Percentiles rank a stretch among this genome's conserved stretches.
These are phyloP conservation scores for Trichosporon sp. DNA, from an alignment of 1,284 basidiomycete species.

Conservation along the genomic window DNA sequence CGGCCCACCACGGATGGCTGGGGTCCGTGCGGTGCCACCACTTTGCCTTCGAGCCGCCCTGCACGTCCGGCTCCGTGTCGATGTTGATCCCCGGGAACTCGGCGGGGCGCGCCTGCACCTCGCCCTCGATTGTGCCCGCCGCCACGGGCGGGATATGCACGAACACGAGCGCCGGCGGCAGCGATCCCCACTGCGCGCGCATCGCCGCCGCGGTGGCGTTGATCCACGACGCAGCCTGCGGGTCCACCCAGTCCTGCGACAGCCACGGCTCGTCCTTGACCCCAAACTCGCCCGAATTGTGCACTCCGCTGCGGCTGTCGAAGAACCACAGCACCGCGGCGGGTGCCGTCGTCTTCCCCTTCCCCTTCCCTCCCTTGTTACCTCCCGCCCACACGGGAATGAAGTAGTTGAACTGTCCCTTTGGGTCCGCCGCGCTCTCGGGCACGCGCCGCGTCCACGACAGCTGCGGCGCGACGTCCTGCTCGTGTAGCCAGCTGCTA, in stretches of 20 bases:
- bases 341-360: neutral
- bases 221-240: constrained; percentile 13
- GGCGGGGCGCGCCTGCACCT: neutral
- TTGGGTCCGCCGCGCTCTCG: constrained; percentile 4
- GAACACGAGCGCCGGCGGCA: constrained; percentile 20
- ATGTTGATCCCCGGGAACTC: constrained; percentile 12
- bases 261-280: constrained; percentile 11
- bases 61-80: constrained; percentile 4
- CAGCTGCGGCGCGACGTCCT: neutral
- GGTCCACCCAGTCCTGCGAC: constrained; percentile 25
- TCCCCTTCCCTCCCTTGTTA: neutral
- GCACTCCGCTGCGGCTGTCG: constrained; percentile 17
- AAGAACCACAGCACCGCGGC: constrained; percentile 27
- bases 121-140: neutral
- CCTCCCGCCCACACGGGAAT: constrained; percentile 20
- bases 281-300: constrained; percentile 15
- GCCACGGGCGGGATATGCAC: constrained; percentile 23
- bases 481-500: constrained; percentile 5
- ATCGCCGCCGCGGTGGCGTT: constrained; percentile 4
- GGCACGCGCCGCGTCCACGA: constrained; percentile 7
- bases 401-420: constrained; percentile 25
- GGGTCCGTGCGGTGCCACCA: constrained; percentile 1
- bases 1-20: constrained; percentile 14
- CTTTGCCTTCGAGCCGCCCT: neutral
- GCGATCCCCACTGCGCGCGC: constrained; percentile 11